Evolutionary conservation across 257 asterid genomes (phyloP), one percentile per base, ranked within the genome.

Genomic region (Buddleja alternifolia): DNA sequence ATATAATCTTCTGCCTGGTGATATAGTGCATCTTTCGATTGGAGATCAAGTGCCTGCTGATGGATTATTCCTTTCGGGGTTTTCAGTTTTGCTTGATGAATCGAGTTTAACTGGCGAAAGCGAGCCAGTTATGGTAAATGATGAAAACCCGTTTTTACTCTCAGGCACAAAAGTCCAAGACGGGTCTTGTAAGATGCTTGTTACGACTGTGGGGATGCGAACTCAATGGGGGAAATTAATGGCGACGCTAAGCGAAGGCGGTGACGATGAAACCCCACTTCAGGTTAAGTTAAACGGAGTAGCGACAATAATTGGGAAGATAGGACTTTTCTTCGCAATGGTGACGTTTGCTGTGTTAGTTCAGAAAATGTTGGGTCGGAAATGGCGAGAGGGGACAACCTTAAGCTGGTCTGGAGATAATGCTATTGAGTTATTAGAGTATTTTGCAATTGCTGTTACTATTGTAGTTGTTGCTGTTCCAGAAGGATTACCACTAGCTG

Each of bases 11-110:
- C 80, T 93, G 14, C 85, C 97, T 0, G 99, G 99, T 2, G 99
- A 93, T 36, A 80, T 93, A 12, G 96, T 93, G 8, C 97, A 93
- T 72, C 96, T 93, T 48, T 77, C 86, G 0, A 87, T 93, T 14
- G 98, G 98, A 10, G 98, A 93, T 76, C 97, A 93, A 73, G 97
- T 93, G 76, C 98, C 98, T 5, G 91, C 98, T 0, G 98, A 93
- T 60, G 98, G 98, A 0, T 90, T 90, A 36, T 93, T 90, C 34
- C 84, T 93, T 2, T 82, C 92, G 0, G 98, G 98, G 6, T 93
- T 85, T 74, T 90, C 97, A 14, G 87, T 90, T 24, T 40, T 83
- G 68, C 83, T 93, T 2, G 96, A 90, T 29, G 98, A 93, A 60
- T 93, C 98, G 0, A 93, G 98, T 61, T 63, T 93, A 52, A 90